These are phyloP conservation scores for Euphorbia peplus DNA, from an alignment of 345 rosid genomes.

Conservation along the genomic window DNA sequence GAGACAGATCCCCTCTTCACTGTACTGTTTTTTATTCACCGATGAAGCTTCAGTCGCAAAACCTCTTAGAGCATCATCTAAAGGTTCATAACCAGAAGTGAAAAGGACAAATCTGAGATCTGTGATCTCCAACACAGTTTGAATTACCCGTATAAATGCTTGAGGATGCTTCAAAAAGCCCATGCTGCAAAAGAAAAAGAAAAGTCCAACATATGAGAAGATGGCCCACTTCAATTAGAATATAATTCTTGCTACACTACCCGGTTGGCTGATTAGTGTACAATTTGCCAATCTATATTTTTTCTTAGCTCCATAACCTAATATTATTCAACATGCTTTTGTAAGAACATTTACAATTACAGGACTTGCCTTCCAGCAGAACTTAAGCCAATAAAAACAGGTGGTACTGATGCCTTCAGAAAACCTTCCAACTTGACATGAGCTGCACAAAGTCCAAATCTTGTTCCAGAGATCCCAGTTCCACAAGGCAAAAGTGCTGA, in stretches of 20 bases:
- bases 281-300: neutral
- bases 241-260: neutral
- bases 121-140: slow-evolving; percentile 40
- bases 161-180: slow-evolving; percentile 51
- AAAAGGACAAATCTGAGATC: slow-evolving; percentile 52
- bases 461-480: slow-evolving; percentile 22
- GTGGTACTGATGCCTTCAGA: slow-evolving; percentile 40
- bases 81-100: slow-evolving; percentile 52
- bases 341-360: slow-evolving; percentile 8
- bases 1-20: slow-evolving; percentile 39
- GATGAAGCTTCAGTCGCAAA: slow-evolving; percentile 27
- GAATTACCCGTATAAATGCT: slow-evolving; percentile 49
- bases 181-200: slow-evolving; percentile 43
- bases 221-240: neutral
- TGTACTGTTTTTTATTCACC: slow-evolving; percentile 18
- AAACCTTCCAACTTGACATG: slow-evolving; percentile 59
- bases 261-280: neutral
- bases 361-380: slow-evolving; percentile 72
- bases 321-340: neutral
- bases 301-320: neutral
- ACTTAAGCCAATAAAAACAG: slow-evolving; percentile 70
- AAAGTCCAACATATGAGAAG: slow-evolving; percentile 11
- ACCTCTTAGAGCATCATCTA: slow-evolving; percentile 39
- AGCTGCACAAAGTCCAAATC: slow-evolving; percentile 45
- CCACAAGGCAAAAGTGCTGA: slow-evolving; percentile 27